A percentile compares a stretch with the other conserved stretches of the same genome.
Evolutionary conservation across 768 basidiomycete genomes (phyloP).

Genomic region (Tricholoma sp.): DNA sequence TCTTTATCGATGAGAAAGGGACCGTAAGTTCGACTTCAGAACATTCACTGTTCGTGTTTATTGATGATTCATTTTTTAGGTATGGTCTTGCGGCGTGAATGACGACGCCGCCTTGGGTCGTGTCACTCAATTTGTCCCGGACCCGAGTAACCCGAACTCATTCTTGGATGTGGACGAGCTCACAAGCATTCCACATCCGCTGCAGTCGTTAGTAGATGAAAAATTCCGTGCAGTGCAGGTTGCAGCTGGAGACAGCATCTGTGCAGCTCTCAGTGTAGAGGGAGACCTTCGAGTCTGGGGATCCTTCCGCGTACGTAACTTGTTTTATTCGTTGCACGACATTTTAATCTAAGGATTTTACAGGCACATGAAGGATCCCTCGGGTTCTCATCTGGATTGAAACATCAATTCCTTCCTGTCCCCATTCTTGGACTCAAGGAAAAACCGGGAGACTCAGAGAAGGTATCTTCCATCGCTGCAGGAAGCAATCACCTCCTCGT

Average conservation of each 20-base stretch:
- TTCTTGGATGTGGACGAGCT: slow-evolving; percentile 53
- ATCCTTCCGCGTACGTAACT: slow-evolving; percentile 70
- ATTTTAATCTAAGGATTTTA: slow-evolving; percentile 2
- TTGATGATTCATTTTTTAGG: slow-evolving; percentile 32
- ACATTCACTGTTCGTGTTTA: background rate
- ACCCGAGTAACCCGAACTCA: slow-evolving; percentile 54
- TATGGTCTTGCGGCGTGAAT: slow-evolving; percentile 85
- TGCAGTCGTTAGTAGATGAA: slow-evolving; percentile 68
- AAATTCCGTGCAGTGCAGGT: slow-evolving; percentile 81
- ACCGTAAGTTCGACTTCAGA: slow-evolving; percentile 51
- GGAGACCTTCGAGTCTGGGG: slow-evolving; percentile 88
- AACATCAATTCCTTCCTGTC: slow-evolving; percentile 64
- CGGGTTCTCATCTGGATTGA: slow-evolving; percentile 69
- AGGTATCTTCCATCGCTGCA: slow-evolving; percentile 68
- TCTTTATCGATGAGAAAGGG: slow-evolving; percentile 87
- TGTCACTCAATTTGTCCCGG: slow-evolving; percentile 55
- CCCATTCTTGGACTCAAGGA: slow-evolving; percentile 54
- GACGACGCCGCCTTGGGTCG: slow-evolving; percentile 88
- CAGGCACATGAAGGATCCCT: slow-evolving; percentile 77
- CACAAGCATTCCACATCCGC: slow-evolving; percentile 56
- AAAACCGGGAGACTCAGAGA: slow-evolving; percentile 63
- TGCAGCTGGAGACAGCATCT: slow-evolving; percentile 84
- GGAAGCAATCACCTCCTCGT: slow-evolving; percentile 90
- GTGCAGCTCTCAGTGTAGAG: slow-evolving; percentile 73
- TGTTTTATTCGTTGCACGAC: background rate